Conservation (phyloP, 768 basidiomycete species). For the Amyloporia xantha region DNA sequence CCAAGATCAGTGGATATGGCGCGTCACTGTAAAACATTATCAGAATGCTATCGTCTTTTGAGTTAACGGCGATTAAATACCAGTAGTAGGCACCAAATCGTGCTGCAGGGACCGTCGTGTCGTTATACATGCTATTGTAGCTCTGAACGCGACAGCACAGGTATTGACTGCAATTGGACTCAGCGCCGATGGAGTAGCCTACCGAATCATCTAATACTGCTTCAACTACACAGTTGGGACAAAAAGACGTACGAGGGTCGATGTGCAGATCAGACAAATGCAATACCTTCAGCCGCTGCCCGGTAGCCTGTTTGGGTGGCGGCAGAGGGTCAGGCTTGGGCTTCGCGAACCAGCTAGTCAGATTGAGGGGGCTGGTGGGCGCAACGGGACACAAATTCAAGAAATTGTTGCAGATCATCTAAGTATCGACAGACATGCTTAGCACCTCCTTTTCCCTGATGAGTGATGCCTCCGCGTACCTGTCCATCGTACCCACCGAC, state of each 20-base stretch:
- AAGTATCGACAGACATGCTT: neutral
- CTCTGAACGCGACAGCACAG: constrained; percentile 58
- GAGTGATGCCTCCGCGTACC: constrained; percentile 29
- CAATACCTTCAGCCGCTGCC: constrained; percentile 61
- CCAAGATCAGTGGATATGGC: constrained; percentile 51
- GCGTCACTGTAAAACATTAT: constrained; percentile 41
- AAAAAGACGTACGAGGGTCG: constrained; percentile 49
- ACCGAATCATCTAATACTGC: neutral
- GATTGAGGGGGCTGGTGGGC: constrained; percentile 51
- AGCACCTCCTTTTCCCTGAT: neutral
- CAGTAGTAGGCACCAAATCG: constrained; percentile 61
- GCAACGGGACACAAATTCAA: constrained; percentile 49
- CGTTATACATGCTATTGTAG: constrained; percentile 46
- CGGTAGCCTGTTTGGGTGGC: constrained; percentile 49
- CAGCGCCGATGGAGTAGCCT: constrained; percentile 66
- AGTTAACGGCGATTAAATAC: constrained; percentile 22
- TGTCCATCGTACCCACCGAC: constrained; percentile 70
- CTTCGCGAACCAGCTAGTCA: constrained; percentile 67
- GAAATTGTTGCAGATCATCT: constrained; percentile 60
- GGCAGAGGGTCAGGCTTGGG: constrained; percentile 69
- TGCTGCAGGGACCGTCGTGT: constrained; percentile 51
- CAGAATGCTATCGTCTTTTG: neutral
- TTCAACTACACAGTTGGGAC: neutral
- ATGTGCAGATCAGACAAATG: constrained; percentile 77
- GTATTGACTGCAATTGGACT: constrained; percentile 64